Percentiles rank a stretch among this genome's conserved stretches.
phyloP scores from a whole-genome alignment of 129 eudicot species.

The Saposhnikovia divaricata region DNA sequence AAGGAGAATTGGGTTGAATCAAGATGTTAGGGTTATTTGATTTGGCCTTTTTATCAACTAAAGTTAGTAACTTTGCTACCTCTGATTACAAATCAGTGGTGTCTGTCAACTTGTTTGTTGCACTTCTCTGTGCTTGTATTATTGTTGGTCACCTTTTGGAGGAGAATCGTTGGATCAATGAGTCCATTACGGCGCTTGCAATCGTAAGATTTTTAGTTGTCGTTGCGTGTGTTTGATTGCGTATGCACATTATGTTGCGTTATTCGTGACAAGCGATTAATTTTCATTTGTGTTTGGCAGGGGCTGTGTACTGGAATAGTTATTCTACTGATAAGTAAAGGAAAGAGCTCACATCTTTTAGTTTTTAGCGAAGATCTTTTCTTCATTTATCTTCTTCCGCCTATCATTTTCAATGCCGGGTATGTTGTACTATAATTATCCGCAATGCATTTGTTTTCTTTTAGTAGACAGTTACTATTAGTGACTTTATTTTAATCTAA shows the following conservation, averaged over 20 bases:
- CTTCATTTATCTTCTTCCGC: conserved; percentile 24
- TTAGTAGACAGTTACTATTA: background rate
- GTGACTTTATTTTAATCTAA: background rate
- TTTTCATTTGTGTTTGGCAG: conserved; percentile 1
- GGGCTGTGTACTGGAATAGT: conserved; percentile 13
- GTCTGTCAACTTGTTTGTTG: conserved; percentile 67
- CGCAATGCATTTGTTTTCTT: background rate
- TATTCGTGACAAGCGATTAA: background rate
- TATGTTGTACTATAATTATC: conserved; percentile 14
- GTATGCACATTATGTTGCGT: background rate
- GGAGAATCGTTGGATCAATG: conserved; percentile 92
- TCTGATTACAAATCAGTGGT: conserved; percentile 66
- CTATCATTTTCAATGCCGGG: conserved; percentile 72
- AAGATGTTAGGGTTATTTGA: conserved; percentile 42
- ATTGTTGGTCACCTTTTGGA: conserved; percentile 84
- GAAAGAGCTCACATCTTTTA: conserved; percentile 16
- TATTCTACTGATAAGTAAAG: conserved; percentile 13
- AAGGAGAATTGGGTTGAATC: conserved; percentile 21
- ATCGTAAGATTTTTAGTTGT: conserved; percentile 41
- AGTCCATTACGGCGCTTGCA: conserved; percentile 80
- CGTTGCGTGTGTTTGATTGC: background rate
- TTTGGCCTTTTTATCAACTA: conserved; percentile 27
- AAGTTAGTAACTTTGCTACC: conserved; percentile 23
- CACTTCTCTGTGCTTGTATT: conserved; percentile 87
- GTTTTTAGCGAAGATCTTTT: conserved; percentile 28